Evolutionary conservation across 106 monocot species (phyloP).

Genomic region (Dioscorea alata): DNA sequence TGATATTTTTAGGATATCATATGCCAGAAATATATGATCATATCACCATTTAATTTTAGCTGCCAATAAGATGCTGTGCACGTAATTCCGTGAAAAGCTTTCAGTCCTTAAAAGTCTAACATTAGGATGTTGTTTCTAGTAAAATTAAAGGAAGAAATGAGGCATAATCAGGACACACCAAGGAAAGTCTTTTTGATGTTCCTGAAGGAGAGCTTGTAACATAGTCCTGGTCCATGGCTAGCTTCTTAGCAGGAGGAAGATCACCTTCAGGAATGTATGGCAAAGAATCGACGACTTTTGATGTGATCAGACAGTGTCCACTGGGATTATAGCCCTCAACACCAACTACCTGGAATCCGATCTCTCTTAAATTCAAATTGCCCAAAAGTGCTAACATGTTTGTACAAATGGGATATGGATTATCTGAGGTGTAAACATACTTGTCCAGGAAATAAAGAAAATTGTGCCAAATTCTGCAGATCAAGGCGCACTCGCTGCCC

Average conservation of each 20-base stretch:
- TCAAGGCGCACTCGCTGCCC: slow-evolving; percentile 85
- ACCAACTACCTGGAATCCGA: slow-evolving; percentile 71
- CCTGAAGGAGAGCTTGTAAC: slow-evolving; percentile 18
- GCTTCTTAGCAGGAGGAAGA: slow-evolving; percentile 76
- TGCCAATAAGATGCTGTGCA: no score
- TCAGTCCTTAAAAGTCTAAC: no score
- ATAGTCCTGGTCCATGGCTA: slow-evolving; percentile 35
- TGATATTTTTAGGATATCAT: no score
- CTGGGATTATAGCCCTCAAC: slow-evolving; percentile 96
- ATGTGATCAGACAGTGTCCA: slow-evolving; percentile 88
- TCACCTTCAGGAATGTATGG: slow-evolving; percentile 21
- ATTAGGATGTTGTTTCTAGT: not conserved
- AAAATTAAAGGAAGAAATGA: not conserved
- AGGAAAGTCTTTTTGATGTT: slow-evolving; percentile 35
- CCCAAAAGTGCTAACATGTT: not conserved
- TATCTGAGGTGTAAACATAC: slow-evolving; percentile 19
- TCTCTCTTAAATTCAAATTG: not conserved
- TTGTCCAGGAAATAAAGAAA: slow-evolving; percentile 95
- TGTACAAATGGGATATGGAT: not conserved
- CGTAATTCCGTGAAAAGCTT: no score
- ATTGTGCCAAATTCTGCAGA: slow-evolving; percentile 51
- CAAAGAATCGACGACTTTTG: slow-evolving; percentile 70
- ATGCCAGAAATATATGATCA: no score
- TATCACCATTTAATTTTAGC: no score
- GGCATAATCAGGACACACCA: slow-evolving; percentile 27